These are phyloP conservation scores for Ceratocystiopsis sp. DNA, from an alignment of 2,329 filamentous ascomycete species.

Conservation along the genomic window DNA sequence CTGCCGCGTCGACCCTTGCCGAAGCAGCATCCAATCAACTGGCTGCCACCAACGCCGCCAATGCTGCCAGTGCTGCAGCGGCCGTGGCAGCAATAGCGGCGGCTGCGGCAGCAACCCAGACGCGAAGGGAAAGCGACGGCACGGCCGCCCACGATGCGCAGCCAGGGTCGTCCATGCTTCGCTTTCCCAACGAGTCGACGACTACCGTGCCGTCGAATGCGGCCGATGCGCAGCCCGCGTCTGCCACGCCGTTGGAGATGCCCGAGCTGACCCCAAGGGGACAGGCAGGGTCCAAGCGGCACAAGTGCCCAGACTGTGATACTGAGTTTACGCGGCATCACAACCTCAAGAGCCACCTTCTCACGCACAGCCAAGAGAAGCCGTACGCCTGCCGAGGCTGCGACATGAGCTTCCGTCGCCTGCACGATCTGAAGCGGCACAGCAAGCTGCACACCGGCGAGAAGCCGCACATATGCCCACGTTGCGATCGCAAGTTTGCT, in stretches of 20 bases:
- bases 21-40: background rate
- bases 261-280: slow-evolving; percentile 41
- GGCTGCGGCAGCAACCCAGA: no score
- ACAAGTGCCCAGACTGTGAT: slow-evolving; percentile 86
- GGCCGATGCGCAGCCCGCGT: background rate
- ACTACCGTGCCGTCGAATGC: background rate
- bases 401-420: slow-evolving; percentile 73
- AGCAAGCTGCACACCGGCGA: slow-evolving; percentile 94
- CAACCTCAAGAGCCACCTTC: slow-evolving; percentile 89
- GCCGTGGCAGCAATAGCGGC: no score
- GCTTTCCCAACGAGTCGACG: background rate
- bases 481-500: slow-evolving; percentile 88
- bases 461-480: slow-evolving; percentile 84
- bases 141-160: no score
- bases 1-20: background rate
- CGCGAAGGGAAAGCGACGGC: no score
- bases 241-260: background rate
- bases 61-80: no score
- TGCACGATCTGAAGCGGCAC: slow-evolving; percentile 92
- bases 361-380: slow-evolving; percentile 97
- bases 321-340: slow-evolving; percentile 96
- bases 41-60: no score
- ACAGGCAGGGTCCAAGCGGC: slow-evolving; percentile 66
- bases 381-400: slow-evolving; percentile 91
- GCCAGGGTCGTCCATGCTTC: no score